Evolutionary conservation across 1,284 basidiomycete species (phyloP).

Genomic region (Heterobasidion parviporum): DNA sequence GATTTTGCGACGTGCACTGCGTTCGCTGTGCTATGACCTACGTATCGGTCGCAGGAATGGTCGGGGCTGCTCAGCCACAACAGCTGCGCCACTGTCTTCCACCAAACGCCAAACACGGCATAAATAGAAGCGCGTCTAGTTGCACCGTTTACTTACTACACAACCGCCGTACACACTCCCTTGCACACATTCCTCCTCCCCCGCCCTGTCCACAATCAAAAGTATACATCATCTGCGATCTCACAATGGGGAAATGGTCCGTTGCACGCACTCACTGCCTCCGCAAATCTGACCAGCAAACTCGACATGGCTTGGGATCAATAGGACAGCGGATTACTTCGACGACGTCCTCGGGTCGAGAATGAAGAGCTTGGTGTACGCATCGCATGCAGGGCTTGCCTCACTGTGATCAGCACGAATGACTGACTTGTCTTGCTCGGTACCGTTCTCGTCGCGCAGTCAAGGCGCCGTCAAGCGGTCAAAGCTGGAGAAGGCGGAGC

Average conservation of each 20-base stretch:
- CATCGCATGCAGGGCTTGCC: constrained; percentile 6
- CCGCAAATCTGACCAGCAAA: constrained; percentile 3
- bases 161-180: too few relatives aligned
- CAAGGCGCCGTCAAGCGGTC: constrained; percentile 57
- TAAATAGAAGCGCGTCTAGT: too few relatives aligned
- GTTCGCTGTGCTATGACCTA: too few relatives aligned
- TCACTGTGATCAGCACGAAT: neutral
- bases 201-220: too few relatives aligned
- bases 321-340: constrained; percentile 57
- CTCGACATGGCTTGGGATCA: neutral
- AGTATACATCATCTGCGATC: too few relatives aligned
- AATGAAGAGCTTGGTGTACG: constrained; percentile 66
- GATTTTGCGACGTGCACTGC: too few relatives aligned
- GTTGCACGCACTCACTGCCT: neutral
- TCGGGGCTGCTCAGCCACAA: too few relatives aligned
- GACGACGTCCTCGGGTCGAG: constrained; percentile 63
- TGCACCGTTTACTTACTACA: too few relatives aligned
- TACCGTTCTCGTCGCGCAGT: constrained; percentile 24
- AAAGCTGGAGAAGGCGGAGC: constrained; percentile 48
- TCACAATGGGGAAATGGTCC: constrained; percentile 31
- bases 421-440: constrained; percentile 2
- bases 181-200: too few relatives aligned
- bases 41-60: too few relatives aligned
- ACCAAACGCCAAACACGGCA: too few relatives aligned
- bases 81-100: too few relatives aligned